These are phyloP conservation scores for Talaromyces sp. DNA, from an alignment of 2,329 filamentous ascomycete genomes.

Conservation along the genomic window DNA sequence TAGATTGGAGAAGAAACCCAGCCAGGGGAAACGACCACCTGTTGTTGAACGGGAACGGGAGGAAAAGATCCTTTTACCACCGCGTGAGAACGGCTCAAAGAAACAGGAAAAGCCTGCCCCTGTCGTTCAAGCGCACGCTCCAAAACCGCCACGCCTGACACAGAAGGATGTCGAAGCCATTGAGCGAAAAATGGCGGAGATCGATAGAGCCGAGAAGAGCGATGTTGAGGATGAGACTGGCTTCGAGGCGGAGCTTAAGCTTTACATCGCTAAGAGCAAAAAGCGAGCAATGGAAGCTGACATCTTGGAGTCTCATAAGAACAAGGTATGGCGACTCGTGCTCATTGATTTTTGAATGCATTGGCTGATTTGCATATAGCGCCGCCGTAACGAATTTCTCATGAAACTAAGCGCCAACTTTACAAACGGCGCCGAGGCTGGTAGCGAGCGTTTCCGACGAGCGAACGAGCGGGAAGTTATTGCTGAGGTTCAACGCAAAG, in stretches of 20 bases:
- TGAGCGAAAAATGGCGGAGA: constrained; percentile 61
- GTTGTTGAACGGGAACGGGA: constrained; percentile 24
- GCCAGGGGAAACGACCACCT: constrained; percentile 30
- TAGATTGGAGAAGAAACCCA: constrained; percentile 32
- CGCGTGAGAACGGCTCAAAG: constrained; percentile 27
- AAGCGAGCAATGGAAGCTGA: constrained; percentile 71
- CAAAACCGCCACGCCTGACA: constrained; percentile 57
- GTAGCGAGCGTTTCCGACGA: constrained; percentile 73
- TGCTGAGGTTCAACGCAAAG: constrained; percentile 82
- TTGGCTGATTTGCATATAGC: constrained; percentile 43
- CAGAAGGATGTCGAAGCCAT: constrained; percentile 67
- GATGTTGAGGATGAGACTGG: constrained; percentile 55
- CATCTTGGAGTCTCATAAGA: constrained; percentile 61
- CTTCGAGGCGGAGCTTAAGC: constrained; percentile 53
- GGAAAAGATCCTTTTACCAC: constrained; percentile 22
- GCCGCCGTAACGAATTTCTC: constrained; percentile 58
- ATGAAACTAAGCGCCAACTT: constrained; percentile 61
- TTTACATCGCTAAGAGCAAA: constrained; percentile 54
- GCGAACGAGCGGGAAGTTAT: constrained; percentile 77
- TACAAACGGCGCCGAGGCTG: constrained; percentile 65
- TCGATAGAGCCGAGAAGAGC: constrained; percentile 57
- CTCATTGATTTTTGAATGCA: background rate
- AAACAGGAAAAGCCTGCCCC: constrained; percentile 23
- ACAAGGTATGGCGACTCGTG: constrained; percentile 56
- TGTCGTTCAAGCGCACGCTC: constrained; percentile 27